A percentile compares a stretch with the other conserved stretches of the same genome.
Conservation (phyloP, 176 grass and related monocot species). For the Stipa capillata region DNA sequence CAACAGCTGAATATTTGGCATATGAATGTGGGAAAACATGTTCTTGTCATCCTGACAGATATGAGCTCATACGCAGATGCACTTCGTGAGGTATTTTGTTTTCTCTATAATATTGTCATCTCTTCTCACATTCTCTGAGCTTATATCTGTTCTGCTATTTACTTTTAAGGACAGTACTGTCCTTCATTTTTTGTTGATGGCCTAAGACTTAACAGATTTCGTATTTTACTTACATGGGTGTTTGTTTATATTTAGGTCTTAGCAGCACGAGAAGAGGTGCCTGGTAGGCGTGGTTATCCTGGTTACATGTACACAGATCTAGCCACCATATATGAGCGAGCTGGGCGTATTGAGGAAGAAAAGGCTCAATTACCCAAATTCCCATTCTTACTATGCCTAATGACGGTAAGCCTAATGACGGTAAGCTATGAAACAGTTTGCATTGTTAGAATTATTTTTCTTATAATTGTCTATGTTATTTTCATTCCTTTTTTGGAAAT, state of each 20-base stretch:
- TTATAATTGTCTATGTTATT: background rate
- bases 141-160: background rate
- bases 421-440: constrained; percentile 24
- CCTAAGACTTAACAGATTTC: background rate
- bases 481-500: background rate
- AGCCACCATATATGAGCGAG: constrained; percentile 93
- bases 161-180: background rate
- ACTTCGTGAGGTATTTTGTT: constrained; percentile 63
- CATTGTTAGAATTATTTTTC: constrained; percentile 2
- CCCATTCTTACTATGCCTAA: constrained; percentile 97
- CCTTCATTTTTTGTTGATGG: background rate
- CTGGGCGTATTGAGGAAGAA: constrained; percentile 91
- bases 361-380: constrained; percentile 89
- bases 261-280: constrained; percentile 88
- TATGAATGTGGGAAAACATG: constrained; percentile 93
- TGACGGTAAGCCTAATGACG: constrained; percentile 89
- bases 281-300: constrained; percentile 94
- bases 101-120: background rate
- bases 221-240: background rate
- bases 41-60: constrained; percentile 90
- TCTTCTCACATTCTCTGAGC: background rate
- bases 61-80: constrained; percentile 98
- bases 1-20: constrained; percentile 88
- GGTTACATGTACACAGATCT: constrained; percentile 97
- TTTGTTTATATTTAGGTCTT: constrained; percentile 51